Base-by-base conservation (phyloP, 352 stramenopile genomes). In the Globisporangium nunn region DNA sequence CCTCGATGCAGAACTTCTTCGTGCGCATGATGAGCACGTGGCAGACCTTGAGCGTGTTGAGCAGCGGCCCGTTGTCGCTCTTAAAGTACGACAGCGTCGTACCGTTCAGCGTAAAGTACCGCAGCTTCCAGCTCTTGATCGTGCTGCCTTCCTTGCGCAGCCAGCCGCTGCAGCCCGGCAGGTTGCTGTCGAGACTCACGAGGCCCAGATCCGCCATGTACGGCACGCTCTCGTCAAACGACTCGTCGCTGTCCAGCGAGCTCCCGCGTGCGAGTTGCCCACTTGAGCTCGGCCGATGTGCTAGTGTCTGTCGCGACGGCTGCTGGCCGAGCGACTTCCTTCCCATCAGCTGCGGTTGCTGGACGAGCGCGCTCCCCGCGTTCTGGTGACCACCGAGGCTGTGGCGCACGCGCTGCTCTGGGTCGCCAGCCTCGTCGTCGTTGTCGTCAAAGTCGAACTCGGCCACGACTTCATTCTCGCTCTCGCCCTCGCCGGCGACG, bases 11-110 rank as follows among this genome's bases (percentile, higher is more conserved):
- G 49, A 89, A 64, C 60, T 78, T 75, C 67, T 77, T 88, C 15
- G 71, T 78, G 33, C 74, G 76, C 50, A 88, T 58, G 0, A 81
- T 74, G 30, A 84, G 67, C 6, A 93, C 80, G 55, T 90, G 76
- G 17, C 81, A 87, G 12, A 91, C 76, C 12, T 74, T 84, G 35
- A 84, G 71, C 58, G 70, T 86, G 41, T 75, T 71, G 46, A 92
- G 61, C 11, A 91, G 63, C 4, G 79, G 71, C 0, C 81, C 84
- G 31, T 85, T 85, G 62, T 88, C 81, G 46, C 80, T 93, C 63
- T 91, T 88, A 54, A 87, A 93, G 65, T 93, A 93, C 50, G 79
- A 85, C 54, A 93, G 61, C n/a, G 72, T 81, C 43, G 78, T 74
- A 6, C 81, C 79, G 33, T 87, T 80, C 12, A 93, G 65, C 1